Base-by-base conservation (phyloP, 23 red algal species). In the Gracilaria gracilis region DNA sequence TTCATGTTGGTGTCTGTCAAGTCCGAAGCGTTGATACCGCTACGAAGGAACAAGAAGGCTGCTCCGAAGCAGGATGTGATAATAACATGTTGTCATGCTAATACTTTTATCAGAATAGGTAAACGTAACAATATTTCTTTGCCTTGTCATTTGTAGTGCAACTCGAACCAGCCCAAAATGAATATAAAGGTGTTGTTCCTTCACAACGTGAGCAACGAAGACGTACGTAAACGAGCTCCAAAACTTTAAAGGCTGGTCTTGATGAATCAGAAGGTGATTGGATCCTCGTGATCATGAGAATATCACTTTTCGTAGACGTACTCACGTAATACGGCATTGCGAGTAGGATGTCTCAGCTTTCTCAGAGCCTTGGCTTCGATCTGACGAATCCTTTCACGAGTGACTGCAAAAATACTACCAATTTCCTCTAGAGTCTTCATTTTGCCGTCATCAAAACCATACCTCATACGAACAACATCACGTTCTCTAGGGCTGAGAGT, bases 361-460 rank as follows among this genome's bases (percentile, higher is more conserved):
- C 93, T 70, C 89, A 99, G 79, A 34, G 97, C 97, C 69, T 91
- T 92, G 1, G 97, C 80, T 85, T 99, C 97, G 74, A 99, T 99
- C 85, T 95, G 97, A 49, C 97, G 92, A 44, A 99, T 95, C 61
- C 91, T 83, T 75, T 94, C 93, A 47, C 90, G 89, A 36, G 97
- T 92, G 34, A 99, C 91, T 28, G 78, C 81, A 83, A 95, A 99
- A 38, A 89, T 66, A 39, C 47, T 61, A 44, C 94, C 94, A 59
- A 99, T 94, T 67, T 99, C 87, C 75, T 95, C 94, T 84, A 95
- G 65, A n/a, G 86, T 96, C 31, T 96, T 95, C 75, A 88, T 73
- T 46, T 80, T 82, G 16, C 94, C 97, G 64, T 96, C 93, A 72
- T 96, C 97, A 32, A 99, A 89, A 40, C 97, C 97, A 61, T 92